Percentiles rank a stretch among this genome's conserved stretches.
Conservation (phyloP, 1,284 basidiomycete genomes). For the Peniophora sp. region DNA sequence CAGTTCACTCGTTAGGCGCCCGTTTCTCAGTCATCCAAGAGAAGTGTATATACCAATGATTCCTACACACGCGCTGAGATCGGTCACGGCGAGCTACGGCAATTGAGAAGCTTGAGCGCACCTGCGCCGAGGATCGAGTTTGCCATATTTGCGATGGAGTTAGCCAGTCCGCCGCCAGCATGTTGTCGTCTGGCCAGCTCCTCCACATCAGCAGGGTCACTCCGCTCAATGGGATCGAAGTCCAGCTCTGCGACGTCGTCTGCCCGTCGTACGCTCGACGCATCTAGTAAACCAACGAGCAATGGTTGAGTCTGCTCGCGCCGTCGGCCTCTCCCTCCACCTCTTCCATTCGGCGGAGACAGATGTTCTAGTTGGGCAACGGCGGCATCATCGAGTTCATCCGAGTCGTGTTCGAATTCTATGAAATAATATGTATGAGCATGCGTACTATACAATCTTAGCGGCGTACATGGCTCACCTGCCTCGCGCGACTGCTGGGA, state of each 20-base stretch:
- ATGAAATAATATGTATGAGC: neutral
- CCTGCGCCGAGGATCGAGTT: slow-evolving; percentile 97
- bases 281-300: slow-evolving; percentile 67
- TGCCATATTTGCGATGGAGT: slow-evolving; percentile 89
- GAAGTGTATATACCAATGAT: slow-evolving; percentile 65
- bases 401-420: slow-evolving; percentile 76
- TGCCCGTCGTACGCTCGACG: slow-evolving; percentile 47
- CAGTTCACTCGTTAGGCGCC: neutral
- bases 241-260: slow-evolving; percentile 25
- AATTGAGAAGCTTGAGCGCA: slow-evolving; percentile 23
- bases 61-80: slow-evolving; percentile 33
- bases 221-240: too few species aligned
- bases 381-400: slow-evolving; percentile 61
- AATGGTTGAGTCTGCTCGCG: slow-evolving; percentile 60
- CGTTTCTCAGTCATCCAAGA: neutral
- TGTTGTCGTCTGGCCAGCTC: slow-evolving; percentile 57
- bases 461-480: slow-evolving; percentile 40
- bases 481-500: slow-evolving; percentile 59
- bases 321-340: slow-evolving; percentile 17
- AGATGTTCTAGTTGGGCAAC: slow-evolving; percentile 27
- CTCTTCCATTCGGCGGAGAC: slow-evolving; percentile 14
- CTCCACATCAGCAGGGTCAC: slow-evolving; percentile 38
- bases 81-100: slow-evolving; percentile 5
- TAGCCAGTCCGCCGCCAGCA: slow-evolving; percentile 73
- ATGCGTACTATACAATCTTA: neutral